Evolutionary conservation across 352 stramenopile species (phyloP).

Genomic region (Phytophthora pinifolia): DNA sequence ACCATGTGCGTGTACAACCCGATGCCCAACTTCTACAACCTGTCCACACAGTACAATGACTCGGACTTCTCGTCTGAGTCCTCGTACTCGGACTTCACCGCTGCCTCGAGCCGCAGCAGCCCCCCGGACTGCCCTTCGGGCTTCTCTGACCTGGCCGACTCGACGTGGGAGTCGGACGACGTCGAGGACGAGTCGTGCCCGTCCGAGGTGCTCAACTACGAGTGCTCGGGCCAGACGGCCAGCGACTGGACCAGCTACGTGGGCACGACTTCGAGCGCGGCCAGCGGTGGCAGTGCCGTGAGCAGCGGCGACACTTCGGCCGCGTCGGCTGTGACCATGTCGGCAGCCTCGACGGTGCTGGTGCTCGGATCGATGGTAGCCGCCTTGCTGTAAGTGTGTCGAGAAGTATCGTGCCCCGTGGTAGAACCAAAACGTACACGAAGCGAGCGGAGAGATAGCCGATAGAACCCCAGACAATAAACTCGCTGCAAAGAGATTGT

Average conservation of each 20-base stretch:
- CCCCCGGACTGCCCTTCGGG: slow-evolving; percentile 30
- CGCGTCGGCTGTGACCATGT: slow-evolving; percentile 17
- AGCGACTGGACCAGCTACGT: slow-evolving; percentile 48
- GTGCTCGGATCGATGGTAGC: slow-evolving; percentile 6
- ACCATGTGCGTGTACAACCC: slow-evolving; percentile 59
- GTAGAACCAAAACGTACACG: background rate
- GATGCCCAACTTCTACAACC: slow-evolving; percentile 72
- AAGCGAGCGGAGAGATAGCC: slow-evolving; percentile 7
- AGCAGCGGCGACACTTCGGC: slow-evolving; percentile 25
- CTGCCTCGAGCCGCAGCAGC: slow-evolving; percentile 23
- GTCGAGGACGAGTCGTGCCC: slow-evolving; percentile 32
- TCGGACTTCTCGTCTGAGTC: slow-evolving; percentile 41
- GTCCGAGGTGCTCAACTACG: slow-evolving; percentile 37
- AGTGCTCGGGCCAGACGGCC: slow-evolving; percentile 43
- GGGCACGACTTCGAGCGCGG: slow-evolving; percentile 31
- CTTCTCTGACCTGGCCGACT: slow-evolving; percentile 30
- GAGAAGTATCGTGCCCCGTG: background rate
- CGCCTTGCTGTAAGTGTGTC: slow-evolving; percentile 11
- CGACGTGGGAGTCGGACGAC: slow-evolving; percentile 36
- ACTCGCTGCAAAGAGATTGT: slow-evolving; percentile 27
- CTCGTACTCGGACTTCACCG: slow-evolving; percentile 38
- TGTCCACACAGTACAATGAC: slow-evolving; percentile 53
- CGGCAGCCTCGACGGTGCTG: slow-evolving; percentile 15
- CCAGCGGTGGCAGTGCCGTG: slow-evolving; percentile 25
- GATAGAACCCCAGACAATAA: slow-evolving; percentile 25